phyloP scores from a whole-genome alignment of 805 yeast genomes.

The Metschnikowia bowlesiae region DNA sequence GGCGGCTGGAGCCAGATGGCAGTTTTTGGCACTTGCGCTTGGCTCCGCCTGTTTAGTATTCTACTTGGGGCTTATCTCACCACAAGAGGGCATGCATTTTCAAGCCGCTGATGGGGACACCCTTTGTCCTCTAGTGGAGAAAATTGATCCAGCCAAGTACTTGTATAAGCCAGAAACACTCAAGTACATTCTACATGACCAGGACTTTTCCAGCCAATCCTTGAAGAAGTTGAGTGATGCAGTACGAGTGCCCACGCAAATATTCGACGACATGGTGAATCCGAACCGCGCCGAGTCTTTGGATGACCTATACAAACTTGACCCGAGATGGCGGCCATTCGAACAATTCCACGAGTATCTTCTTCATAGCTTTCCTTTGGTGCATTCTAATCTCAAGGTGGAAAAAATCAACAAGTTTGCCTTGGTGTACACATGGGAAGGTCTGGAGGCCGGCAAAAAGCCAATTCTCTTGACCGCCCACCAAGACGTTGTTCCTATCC shows the following conservation, averaged over 20 bases:
- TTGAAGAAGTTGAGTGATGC: conserved; percentile 24
- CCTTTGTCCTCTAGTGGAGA: conserved; percentile 33
- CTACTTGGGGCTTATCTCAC: neutral
- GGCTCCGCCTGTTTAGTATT: neutral
- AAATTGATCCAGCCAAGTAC: conserved; percentile 24
- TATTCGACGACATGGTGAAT: conserved; percentile 28
- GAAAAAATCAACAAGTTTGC: conserved; percentile 56
- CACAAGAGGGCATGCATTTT: neutral
- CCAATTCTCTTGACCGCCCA: conserved; percentile 74
- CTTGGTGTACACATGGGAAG: conserved; percentile 59
- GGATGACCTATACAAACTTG: conserved; percentile 25
- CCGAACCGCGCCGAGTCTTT: conserved; percentile 22
- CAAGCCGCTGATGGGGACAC: conserved; percentile 23
- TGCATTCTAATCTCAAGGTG: conserved; percentile 42
- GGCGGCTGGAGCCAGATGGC: neutral
- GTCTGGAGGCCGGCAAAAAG: conserved; percentile 49
- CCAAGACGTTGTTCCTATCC: conserved; percentile 79
- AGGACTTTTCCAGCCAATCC: conserved; percentile 21
- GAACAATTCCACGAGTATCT: conserved; percentile 49
- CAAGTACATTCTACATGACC: conserved; percentile 24
- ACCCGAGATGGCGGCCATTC: conserved; percentile 24
- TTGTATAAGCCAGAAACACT: conserved; percentile 21
- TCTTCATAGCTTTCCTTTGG: conserved; percentile 49
- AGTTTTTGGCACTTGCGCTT: neutral
- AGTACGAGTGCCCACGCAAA: conserved; percentile 29